Percentiles rank a stretch among this genome's conserved stretches.
Evolutionary conservation across 1,139 yeast genomes (phyloP).

Genomic region (Spencermartinsiella ligniputridi): DNA sequence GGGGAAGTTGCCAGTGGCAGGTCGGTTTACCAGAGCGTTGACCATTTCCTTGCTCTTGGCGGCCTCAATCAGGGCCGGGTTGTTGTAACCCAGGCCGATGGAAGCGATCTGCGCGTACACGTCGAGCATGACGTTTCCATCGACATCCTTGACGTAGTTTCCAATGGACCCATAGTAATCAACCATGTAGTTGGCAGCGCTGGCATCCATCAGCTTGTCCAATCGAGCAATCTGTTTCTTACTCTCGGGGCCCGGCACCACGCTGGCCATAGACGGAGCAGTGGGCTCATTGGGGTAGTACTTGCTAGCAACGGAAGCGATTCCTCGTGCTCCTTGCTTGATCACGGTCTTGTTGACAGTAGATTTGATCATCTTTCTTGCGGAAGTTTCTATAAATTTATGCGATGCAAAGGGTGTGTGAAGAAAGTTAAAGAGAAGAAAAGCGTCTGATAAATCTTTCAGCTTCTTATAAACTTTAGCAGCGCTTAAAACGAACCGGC

Average conservation of each 20-base stretch:
- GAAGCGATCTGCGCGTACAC: conserved; percentile 77
- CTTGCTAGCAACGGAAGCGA: conserved; percentile 29
- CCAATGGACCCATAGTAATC: conserved; percentile 67
- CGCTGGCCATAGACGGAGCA: conserved; percentile 50
- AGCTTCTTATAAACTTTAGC: not conserved
- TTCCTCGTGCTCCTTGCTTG: conserved; percentile 10
- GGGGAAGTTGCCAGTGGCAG: conserved; percentile 76
- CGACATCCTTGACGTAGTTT: conserved; percentile 67
- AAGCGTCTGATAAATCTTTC: not conserved
- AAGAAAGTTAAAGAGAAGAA: no score
- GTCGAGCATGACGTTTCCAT: conserved; percentile 64
- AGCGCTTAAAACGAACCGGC: not conserved
- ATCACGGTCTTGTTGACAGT: not conserved
- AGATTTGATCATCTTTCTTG: not conserved
- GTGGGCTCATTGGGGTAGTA: conserved; percentile 60
- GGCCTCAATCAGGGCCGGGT: conserved; percentile 59
- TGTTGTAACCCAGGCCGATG: conserved; percentile 73
- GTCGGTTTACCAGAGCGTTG: conserved; percentile 67
- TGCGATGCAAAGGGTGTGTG: no score
- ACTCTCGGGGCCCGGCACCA: conserved; percentile 64
- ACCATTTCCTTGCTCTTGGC: conserved; percentile 64
- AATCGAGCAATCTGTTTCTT: conserved; percentile 44
- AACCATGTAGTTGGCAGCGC: conserved; percentile 63
- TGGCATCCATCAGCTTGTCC: conserved; percentile 54
- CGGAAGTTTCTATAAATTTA: no score